Conservation (phyloP, 2,329 filamentous ascomycete genomes). For the Cytospora chrysosperma region DNA sequence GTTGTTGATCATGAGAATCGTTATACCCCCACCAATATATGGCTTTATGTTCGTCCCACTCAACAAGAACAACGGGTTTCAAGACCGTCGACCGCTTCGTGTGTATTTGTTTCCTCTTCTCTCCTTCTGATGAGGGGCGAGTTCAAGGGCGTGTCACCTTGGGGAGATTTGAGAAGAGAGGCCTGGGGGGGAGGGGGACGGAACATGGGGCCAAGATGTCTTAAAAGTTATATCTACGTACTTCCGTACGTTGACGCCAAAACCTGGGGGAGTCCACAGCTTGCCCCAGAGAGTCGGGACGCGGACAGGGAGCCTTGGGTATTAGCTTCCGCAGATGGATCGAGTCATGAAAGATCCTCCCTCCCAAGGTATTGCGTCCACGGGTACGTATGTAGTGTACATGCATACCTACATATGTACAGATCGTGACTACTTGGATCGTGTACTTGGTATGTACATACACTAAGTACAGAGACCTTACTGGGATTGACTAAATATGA, state of each 20-base stretch:
- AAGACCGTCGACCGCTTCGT: not conserved
- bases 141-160: no score
- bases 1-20: conserved; percentile 24
- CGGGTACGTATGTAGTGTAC: no score
- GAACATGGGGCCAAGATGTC: not conserved
- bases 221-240: not conserved
- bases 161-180: no score
- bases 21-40: conserved; percentile 26
- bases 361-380: not conserved
- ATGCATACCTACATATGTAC: not conserved
- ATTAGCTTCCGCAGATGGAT: not conserved
- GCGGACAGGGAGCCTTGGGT: not conserved
- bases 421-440: not conserved
- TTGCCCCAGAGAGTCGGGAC: not conserved
- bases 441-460: not conserved
- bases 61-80: not conserved
- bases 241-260: not conserved
- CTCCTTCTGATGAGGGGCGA: no score
- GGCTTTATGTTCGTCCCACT: not conserved
- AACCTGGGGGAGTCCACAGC: not conserved
- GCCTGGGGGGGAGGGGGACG: not conserved
- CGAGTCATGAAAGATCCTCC: not conserved
- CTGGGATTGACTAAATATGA: no score
- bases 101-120: not conserved
- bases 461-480: no score